Base-by-base conservation (phyloP, 129 eudicot genomes). In the Scalesia atractyloides region DNA sequence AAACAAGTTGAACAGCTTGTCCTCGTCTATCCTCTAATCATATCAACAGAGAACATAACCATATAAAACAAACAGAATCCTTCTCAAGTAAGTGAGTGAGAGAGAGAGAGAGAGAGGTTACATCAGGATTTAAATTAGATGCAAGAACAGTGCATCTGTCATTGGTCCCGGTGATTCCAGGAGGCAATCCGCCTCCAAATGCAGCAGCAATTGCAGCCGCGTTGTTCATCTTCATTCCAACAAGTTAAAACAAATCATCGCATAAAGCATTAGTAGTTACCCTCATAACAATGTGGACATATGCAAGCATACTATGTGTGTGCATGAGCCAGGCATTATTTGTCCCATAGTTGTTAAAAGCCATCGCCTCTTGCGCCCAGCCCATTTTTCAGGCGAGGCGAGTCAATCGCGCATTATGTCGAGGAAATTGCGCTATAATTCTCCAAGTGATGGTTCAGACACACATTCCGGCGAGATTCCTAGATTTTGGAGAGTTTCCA, bases 191-290 rank as follows among this genome's bases (percentile, higher is more conserved):
- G 18, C 96, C 91, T 76, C 92, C 93, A 84, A 94, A 94, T 12
- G 98, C 98, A 86, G 98, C 91, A 30, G 98, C 91, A 76, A 87
- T 86, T 56, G 97, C 96, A 48, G 97, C 88, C 33, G 90, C 86
- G 63, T 94, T 86, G n/a, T 84, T 90, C 89, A 83, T 86, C 99
- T 94, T 66, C 14, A 85, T 11, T 72, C 61, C 19, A 72, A 49
- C 52, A 26, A 63, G 52, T 66, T 73, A 50, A 64, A 53, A 69
- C 73, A 14, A 48, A 77, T 41, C 34, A 68, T 1, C 14, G 33
- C 43, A 64, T 41, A 43, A 52, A 64, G 0, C 49, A 53, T 78
- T 63, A 78, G 68, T 71, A 34, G 26, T 71, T 33, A 36, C 65
- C 57, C 63, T 33, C 20, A 17, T 60, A 41, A 61, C 14, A 46